Conservation (phyloP, 331 rosid genomes). For the Dryas integrifolia region DNA sequence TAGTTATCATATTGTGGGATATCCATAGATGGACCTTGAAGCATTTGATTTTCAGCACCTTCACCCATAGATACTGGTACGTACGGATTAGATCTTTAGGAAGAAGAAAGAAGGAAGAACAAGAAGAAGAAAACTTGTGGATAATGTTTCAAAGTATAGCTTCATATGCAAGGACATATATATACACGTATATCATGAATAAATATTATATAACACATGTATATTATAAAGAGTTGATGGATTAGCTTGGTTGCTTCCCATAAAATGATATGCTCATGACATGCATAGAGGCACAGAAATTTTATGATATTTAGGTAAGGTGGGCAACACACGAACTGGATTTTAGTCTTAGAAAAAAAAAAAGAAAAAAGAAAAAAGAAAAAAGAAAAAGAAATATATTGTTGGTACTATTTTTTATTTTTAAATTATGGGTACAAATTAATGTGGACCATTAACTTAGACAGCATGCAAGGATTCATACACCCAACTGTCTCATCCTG, state of each 20-base stretch:
- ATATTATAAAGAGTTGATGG: conserved; percentile 11
- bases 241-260: conserved; percentile 22
- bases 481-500: neutral
- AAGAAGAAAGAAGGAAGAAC: conserved; percentile 2
- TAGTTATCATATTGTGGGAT: conserved; percentile 11
- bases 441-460: neutral
- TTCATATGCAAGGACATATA: neutral
- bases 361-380: neutral
- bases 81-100: neutral
- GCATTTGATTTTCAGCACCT: conserved; percentile 14
- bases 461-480: conserved; percentile 18
- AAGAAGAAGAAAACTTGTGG: conserved; percentile 14
- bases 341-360: neutral
- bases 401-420: neutral
- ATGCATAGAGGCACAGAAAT: conserved; percentile 12
- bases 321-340: neutral
- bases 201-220: neutral
- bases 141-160: conserved; percentile 4
- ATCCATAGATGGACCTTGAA: conserved; percentile 11
- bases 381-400: neutral
- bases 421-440: neutral
- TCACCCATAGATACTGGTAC: conserved; percentile 19
- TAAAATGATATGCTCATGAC: neutral
- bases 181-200: neutral
- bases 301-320: neutral